A percentile compares a stretch with the other conserved stretches of the same genome.
Evolutionary conservation across 495 filamentous ascomycete genomes (phyloP).

Genomic region (Neurospora pannonica): DNA sequence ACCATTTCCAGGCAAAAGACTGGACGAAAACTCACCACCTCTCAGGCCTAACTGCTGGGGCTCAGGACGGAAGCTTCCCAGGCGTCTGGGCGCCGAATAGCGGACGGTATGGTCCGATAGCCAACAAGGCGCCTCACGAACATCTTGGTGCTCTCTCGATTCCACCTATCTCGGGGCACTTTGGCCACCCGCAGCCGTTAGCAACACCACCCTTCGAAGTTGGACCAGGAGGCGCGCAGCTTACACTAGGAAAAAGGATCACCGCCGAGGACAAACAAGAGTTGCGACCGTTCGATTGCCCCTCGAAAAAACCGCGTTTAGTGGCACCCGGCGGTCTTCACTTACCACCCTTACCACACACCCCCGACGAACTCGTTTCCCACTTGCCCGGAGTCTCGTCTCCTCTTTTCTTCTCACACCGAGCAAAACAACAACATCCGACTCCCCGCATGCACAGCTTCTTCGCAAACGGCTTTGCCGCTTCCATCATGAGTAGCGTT

Average conservation of each 20-base stretch:
- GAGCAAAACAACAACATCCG: slow-evolving; percentile 22
- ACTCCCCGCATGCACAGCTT: slow-evolving; percentile 44
- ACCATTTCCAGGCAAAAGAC: neutral
- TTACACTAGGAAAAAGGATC: slow-evolving; percentile 9
- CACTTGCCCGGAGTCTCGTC: slow-evolving; percentile 20
- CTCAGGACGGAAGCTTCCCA: neutral
- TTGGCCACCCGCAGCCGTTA: neutral
- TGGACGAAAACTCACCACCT: neutral
- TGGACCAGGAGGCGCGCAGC: neutral
- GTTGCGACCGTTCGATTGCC: slow-evolving; percentile 8
- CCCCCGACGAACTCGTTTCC: slow-evolving; percentile 17
- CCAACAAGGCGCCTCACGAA: slow-evolving; percentile 4
- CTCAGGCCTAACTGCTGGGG: neutral
- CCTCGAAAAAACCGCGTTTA: slow-evolving; percentile 17
- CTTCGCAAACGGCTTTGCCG: slow-evolving; percentile 43
- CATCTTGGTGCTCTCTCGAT: neutral
- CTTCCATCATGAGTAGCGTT: slow-evolving; percentile 49
- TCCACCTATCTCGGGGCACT: neutral
- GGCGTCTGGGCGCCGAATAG: slow-evolving; percentile 4
- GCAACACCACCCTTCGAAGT: neutral
- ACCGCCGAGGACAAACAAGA: slow-evolving; percentile 3
- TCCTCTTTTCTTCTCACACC: slow-evolving; percentile 51
- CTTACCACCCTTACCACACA: slow-evolving; percentile 16
- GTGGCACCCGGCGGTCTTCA: slow-evolving; percentile 17
- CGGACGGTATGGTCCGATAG: slow-evolving; percentile 17